Evolutionary conservation across 2,329 filamentous ascomycete species (phyloP).

Genomic region (Phoma herbarum): DNA sequence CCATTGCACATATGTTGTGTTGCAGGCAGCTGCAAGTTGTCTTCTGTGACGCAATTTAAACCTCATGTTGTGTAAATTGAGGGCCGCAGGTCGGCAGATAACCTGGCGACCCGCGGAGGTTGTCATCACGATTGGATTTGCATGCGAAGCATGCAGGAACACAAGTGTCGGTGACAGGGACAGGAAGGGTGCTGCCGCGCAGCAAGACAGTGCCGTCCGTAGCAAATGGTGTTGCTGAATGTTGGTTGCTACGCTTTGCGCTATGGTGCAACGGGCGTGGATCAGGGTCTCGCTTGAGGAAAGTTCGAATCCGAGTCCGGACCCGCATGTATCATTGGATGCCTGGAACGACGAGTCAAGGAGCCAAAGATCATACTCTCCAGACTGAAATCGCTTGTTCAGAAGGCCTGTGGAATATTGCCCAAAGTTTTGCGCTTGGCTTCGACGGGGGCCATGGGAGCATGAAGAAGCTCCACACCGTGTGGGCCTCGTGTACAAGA

Average conservation of each 20-base stretch:
- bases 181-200: not conserved
- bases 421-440: not conserved
- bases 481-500: not conserved
- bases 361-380: not conserved
- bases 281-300: not conserved
- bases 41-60: conserved; percentile 10
- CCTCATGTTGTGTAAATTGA: conserved; percentile 3
- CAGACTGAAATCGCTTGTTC: not conserved
- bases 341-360: not conserved
- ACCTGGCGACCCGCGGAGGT: not conserved
- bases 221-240: not conserved
- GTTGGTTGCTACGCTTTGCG: no score
- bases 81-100: not conserved
- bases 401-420: not conserved
- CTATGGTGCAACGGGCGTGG: not conserved
- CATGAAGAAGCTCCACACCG: not conserved
- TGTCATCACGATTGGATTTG: not conserved
- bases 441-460: not conserved
- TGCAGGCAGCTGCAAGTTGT: not conserved
- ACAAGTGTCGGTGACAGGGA: not conserved
- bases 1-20: not conserved
- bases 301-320: not conserved
- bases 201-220: not conserved
- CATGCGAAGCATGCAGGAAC: not conserved
- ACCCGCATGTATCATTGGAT: not conserved